Conservation (phyloP, 2,329 filamentous ascomycete species). For the Microdochium bolleyi region DNA sequence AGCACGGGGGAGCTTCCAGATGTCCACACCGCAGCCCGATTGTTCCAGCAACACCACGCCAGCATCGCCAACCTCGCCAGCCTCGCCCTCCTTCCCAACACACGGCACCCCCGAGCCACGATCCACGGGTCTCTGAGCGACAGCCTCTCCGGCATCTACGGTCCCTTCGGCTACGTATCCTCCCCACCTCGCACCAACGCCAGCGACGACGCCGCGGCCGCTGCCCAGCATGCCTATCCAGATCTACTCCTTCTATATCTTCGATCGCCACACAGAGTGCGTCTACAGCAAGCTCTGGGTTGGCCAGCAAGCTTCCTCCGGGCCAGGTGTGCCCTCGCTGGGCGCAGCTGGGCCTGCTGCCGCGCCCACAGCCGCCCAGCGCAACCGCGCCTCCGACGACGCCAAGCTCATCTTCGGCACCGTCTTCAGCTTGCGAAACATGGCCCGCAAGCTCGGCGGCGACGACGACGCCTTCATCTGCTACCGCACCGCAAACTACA, state of each 20-base stretch:
- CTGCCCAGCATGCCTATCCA: conserved; percentile 55
- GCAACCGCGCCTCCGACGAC: conserved; percentile 59
- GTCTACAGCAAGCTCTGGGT: conserved; percentile 91
- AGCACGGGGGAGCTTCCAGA: too few species aligned
- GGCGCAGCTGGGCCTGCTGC: conserved; percentile 1
- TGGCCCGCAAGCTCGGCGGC: conserved; percentile 91
- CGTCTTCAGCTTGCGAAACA: conserved; percentile 92
- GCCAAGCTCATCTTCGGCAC: conserved; percentile 97
- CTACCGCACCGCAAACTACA: conserved; percentile 91
- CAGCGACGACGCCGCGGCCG: background rate
- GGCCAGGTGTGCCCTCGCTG: conserved; percentile 20
- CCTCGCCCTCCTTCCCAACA: background rate
- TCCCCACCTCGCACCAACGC: background rate
- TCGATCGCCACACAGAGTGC: conserved; percentile 97
- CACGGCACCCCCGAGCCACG: background rate
- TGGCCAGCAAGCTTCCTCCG: conserved; percentile 32
- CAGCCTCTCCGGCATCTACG: too few species aligned
- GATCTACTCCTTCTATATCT: conserved; percentile 97
- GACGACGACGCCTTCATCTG: conserved; percentile 92
- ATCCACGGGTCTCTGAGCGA: background rate
- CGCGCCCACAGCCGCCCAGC: conserved; percentile 14
- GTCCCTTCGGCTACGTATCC: too few species aligned
- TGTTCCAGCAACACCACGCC: background rate
- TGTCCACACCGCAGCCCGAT: background rate
- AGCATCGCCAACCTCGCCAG: background rate